These are phyloP conservation scores for Dionaea muscipula DNA, from an alignment of 179 eudicot genomes.

Conservation along the genomic window DNA sequence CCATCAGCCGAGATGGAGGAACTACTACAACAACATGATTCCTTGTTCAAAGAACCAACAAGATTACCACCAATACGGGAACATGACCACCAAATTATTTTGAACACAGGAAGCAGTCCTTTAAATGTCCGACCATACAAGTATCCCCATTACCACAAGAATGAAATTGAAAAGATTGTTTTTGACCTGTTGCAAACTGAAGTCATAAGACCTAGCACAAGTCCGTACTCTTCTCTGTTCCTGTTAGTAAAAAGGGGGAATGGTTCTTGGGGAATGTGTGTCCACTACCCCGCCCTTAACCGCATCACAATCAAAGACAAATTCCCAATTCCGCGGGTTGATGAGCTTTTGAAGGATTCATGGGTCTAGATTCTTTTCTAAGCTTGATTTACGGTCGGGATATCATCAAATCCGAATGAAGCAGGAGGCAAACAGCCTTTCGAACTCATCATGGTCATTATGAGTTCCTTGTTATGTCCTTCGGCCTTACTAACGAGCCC, in stretches of 20 bases:
- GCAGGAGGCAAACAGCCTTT: slow-evolving; percentile 7
- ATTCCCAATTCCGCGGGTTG: slow-evolving; percentile 7
- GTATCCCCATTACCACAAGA: neutral
- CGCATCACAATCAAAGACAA: slow-evolving; percentile 2
- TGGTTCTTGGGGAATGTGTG: neutral
- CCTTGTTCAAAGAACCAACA: neutral
- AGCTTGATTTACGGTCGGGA: slow-evolving; percentile 1
- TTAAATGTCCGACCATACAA: neutral
- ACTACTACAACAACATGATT: too few species aligned
- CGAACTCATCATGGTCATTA: neutral
- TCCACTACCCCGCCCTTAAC: neutral
- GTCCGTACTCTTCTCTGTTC: neutral
- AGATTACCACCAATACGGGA: neutral
- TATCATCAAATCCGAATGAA: slow-evolving; percentile 2
- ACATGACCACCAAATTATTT: neutral
- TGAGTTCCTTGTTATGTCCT: slow-evolving; percentile 4
- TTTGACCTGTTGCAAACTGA: neutral
- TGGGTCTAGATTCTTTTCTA: neutral
- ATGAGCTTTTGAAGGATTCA: slow-evolving; percentile 8
- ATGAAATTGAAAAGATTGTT: neutral
- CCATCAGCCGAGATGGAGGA: too few species aligned
- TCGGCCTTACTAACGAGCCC: neutral
- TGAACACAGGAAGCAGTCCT: neutral
- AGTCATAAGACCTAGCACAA: neutral
- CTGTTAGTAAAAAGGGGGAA: slow-evolving; percentile 2